Conservation (phyloP, 2,329 filamentous ascomycete genomes). For the Diplocarpon rosae region DNA sequence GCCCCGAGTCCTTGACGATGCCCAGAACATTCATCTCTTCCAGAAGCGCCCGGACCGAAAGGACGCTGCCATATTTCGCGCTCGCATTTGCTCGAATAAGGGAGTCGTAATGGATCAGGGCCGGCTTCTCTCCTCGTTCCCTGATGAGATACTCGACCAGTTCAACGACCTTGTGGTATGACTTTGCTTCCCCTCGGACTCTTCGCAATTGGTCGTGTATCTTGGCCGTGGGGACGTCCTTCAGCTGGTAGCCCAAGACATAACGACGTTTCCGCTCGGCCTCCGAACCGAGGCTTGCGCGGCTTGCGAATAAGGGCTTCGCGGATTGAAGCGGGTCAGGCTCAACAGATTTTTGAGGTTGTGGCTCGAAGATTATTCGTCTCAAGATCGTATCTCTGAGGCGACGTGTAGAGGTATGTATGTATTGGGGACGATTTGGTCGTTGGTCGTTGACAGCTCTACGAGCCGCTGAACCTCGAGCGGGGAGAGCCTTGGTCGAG, state of each 20-base stretch:
- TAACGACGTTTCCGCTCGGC: neutral
- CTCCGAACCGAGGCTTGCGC: no score
- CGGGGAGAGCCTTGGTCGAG: neutral
- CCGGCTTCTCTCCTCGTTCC: constrained; percentile 43
- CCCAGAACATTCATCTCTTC: constrained; percentile 56
- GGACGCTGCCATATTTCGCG: constrained; percentile 51
- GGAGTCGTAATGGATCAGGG: constrained; percentile 56
- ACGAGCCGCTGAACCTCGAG: neutral
- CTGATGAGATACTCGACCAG: constrained; percentile 49
- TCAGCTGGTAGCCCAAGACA: constrained; percentile 15
- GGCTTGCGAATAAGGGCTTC: no score
- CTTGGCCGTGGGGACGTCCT: constrained; percentile 23
- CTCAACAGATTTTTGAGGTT: no score
- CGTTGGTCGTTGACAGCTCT: neutral
- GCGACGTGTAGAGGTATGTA: constrained; percentile 8
- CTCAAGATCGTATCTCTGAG: no score
- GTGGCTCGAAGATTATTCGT: no score
- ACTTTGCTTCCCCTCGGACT: constrained; percentile 29
- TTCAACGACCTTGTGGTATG: constrained; percentile 30
- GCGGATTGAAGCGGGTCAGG: no score
- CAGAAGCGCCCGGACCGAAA: constrained; percentile 51
- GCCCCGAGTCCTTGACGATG: constrained; percentile 51
- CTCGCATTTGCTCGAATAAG: constrained; percentile 63
- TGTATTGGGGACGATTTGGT: neutral
- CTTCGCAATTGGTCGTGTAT: constrained; percentile 39